phyloP scores from a whole-genome alignment of 768 basidiomycete species.

The Postia placenta region DNA sequence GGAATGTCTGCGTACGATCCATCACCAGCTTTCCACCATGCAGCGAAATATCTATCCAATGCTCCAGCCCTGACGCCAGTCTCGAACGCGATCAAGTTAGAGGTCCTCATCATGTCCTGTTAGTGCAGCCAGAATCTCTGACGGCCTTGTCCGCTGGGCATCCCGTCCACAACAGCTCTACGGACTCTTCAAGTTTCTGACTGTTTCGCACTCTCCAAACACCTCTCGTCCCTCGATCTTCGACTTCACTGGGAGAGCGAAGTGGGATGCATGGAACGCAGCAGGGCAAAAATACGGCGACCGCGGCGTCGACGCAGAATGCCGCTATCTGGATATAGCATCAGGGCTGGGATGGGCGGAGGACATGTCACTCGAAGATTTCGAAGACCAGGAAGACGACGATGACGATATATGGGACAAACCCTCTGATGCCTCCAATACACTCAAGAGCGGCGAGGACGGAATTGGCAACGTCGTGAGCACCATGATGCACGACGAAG shows the following conservation, averaged over 20 bases:
- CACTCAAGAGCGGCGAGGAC: slow-evolving; percentile 16
- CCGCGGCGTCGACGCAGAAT: slow-evolving; percentile 45
- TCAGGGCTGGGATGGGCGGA: slow-evolving; percentile 62
- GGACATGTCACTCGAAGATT: slow-evolving; percentile 13
- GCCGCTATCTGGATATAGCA: slow-evolving; percentile 65
- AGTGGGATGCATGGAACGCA: slow-evolving; percentile 80
- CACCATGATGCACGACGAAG: slow-evolving; percentile 35
- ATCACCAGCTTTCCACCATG: slow-evolving; percentile 45
- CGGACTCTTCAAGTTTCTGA: slow-evolving; percentile 75
- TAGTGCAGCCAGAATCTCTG: slow-evolving; percentile 10
- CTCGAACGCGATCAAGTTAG: slow-evolving; percentile 62
- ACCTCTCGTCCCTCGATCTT: slow-evolving; percentile 66
- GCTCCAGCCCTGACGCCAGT: slow-evolving; percentile 47
- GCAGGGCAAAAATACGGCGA: slow-evolving; percentile 42
- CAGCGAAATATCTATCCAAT: slow-evolving; percentile 58
- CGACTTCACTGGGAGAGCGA: slow-evolving; percentile 73
- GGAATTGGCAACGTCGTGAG: slow-evolving; percentile 66
- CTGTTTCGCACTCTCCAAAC: slow-evolving; percentile 48
- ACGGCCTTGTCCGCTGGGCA: slow-evolving; percentile 5
- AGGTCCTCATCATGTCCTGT: slow-evolving; percentile 42
- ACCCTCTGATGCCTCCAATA: slow-evolving; percentile 20
- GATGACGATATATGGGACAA: slow-evolving; percentile 39
- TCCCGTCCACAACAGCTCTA: slow-evolving; percentile 51
- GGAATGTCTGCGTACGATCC: slow-evolving; percentile 22
- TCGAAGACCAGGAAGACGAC: slow-evolving; percentile 18